Evolutionary conservation across 176 grass and related monocot genomes (phyloP).

Genomic region (Calamus simplicifolius): DNA sequence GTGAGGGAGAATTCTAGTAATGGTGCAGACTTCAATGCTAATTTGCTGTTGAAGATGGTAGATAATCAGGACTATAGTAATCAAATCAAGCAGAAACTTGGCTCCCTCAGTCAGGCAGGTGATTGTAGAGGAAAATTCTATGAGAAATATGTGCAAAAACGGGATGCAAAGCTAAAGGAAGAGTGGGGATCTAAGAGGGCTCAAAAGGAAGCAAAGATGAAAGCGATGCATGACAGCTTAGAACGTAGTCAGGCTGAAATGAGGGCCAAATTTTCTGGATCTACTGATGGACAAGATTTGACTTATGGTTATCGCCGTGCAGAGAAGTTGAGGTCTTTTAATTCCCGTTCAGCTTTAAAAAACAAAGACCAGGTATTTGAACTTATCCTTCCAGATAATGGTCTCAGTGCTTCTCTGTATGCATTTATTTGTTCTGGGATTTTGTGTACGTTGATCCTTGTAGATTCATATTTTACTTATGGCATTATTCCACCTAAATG

Average conservation of each 20-base stretch:
- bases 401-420: too few species aligned
- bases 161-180: slow-evolving; percentile 85
- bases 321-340: slow-evolving; percentile 42
- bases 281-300: slow-evolving; percentile 30
- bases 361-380: slow-evolving; percentile 28
- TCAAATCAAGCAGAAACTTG: slow-evolving; percentile 38
- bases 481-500: too few species aligned
- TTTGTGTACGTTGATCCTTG: too few species aligned
- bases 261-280: slow-evolving; percentile 55
- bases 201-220: slow-evolving; percentile 81
- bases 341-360: slow-evolving; percentile 37
- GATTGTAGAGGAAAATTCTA: slow-evolving; percentile 91
- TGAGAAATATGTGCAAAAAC: slow-evolving; percentile 84
- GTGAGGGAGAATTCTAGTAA: slow-evolving; percentile 34
- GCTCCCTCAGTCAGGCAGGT: slow-evolving; percentile 47
- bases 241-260: slow-evolving; percentile 81
- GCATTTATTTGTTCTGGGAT: too few species aligned
- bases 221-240: slow-evolving; percentile 80
- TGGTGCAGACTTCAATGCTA: slow-evolving; percentile 35
- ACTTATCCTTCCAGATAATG: too few species aligned
- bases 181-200: slow-evolving; percentile 60
- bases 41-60: slow-evolving; percentile 75
- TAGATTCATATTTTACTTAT: too few species aligned
- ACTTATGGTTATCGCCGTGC: slow-evolving; percentile 22
- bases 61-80: slow-evolving; percentile 30